phyloP scores from a whole-genome alignment of 2,329 filamentous ascomycete species.

The Endoconidiophora polonica region DNA sequence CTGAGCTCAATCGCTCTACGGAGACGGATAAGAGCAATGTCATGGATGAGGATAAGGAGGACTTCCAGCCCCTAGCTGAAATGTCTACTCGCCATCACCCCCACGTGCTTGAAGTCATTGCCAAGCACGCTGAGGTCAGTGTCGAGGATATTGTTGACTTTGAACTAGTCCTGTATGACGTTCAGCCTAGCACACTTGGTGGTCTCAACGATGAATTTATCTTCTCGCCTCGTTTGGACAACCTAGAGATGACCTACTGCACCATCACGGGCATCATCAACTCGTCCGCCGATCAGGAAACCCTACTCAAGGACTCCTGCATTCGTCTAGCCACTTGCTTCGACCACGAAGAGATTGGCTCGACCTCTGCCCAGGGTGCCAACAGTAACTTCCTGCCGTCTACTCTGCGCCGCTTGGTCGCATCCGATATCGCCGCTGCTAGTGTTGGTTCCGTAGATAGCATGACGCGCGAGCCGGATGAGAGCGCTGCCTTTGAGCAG shows the following conservation, averaged over 20 bases:
- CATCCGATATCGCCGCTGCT: conserved; percentile 38
- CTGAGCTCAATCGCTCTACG: conserved; percentile 57
- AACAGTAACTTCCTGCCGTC: conserved; percentile 82
- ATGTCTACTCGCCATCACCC: conserved; percentile 77
- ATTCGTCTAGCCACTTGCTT: conserved; percentile 92
- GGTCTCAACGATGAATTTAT: conserved; percentile 88
- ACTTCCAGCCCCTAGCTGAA: conserved; percentile 58
- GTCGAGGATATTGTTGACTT: conserved; percentile 72
- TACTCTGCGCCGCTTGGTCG: conserved; percentile 71
- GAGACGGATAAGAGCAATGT: conserved; percentile 23
- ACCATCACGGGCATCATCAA: conserved; percentile 70
- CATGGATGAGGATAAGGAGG: conserved; percentile 24
- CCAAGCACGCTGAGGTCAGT: conserved; percentile 55
- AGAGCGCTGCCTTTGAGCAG: conserved; percentile 80
- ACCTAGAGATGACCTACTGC: conserved; percentile 93
- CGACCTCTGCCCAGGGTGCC: conserved; percentile 79
- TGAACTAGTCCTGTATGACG: conserved; percentile 92
- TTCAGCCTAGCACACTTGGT: conserved; percentile 75
- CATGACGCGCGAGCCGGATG: conserved; percentile 40
- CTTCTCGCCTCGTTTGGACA: conserved; percentile 90
- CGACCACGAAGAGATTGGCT: conserved; percentile 96
- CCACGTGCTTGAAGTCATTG: conserved; percentile 70
- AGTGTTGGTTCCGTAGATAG: conserved; percentile 40
- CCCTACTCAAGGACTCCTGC: conserved; percentile 57
- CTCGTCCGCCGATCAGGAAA: conserved; percentile 46